Conservation (phyloP, 2,329 filamentous ascomycete genomes). For the Fusarium dlaminii region DNA sequence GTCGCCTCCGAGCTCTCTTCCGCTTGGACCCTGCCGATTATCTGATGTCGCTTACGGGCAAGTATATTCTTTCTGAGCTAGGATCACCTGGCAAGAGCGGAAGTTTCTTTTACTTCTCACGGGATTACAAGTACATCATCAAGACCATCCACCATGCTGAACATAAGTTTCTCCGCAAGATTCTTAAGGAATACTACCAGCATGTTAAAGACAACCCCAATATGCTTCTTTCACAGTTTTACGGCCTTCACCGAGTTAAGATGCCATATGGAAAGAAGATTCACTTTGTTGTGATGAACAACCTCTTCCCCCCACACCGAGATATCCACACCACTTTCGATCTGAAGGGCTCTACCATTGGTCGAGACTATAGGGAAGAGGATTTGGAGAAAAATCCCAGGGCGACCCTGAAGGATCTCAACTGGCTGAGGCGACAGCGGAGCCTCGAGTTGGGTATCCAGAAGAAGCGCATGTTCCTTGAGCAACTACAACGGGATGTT, state of each 20-base stretch:
- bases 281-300: conserved; percentile 99
- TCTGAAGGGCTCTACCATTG: conserved; percentile 94
- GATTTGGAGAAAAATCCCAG: conserved; percentile 88
- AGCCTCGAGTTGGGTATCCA: conserved; percentile 88
- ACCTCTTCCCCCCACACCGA: conserved; percentile 94
- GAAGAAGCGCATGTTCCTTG: conserved; percentile 88
- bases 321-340: conserved; percentile 98
- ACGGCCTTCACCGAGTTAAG: conserved; percentile 96
- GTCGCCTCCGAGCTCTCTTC: conserved; percentile 87
- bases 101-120: conserved; percentile 99
- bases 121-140: conserved; percentile 99
- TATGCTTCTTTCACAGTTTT: conserved; percentile 96
- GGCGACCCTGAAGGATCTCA: conserved; percentile 94
- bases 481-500: conserved; percentile 90
- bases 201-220: conserved; percentile 95
- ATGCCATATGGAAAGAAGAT: conserved; percentile 98
- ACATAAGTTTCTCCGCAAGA: conserved; percentile 85
- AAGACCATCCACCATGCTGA: conserved; percentile 98
- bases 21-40: conserved; percentile 96
- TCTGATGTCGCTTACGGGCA: conserved; percentile 96
- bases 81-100: conserved; percentile 98
- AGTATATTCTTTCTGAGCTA: conserved; percentile 97
- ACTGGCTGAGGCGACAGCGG: conserved; percentile 89
- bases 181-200: conserved; percentile 90
- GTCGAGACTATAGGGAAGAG: conserved; percentile 89